Evolutionary conservation across 768 basidiomycete genomes (phyloP), one percentile per base, ranked within the genome.

Genomic region (Tremella mesenterica): DNA sequence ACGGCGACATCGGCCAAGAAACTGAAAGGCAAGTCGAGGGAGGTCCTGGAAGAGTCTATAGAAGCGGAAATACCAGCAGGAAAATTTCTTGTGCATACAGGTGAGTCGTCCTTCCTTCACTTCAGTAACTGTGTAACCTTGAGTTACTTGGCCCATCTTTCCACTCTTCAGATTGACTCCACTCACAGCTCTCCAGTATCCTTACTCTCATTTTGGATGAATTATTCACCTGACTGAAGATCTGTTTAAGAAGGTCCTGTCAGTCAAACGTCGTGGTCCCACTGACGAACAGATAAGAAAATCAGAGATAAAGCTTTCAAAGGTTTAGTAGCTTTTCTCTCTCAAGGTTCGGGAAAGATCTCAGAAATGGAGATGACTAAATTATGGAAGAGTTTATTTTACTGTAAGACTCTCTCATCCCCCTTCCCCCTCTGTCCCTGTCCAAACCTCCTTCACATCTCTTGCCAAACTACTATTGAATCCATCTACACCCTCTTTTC

Each of bases 361-460:
- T 75, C 85, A 14, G 81, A 84, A 52, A 54, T 77, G 26, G 91
- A 96, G 65, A 85, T 95, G 83, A 80, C 81, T 57, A 93, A 91
- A 73, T 73, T 97, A 27, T 97, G 93, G 93, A 96, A 99, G 72
- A 93, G 92, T 0, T 81, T 97, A 47, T 99, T 93, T 73, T 99
- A 93, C 73, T 95, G 92, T 90, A 58, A 59, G 83, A 73, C 4
- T 29, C 23, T 53, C 45, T 36, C 10, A 13, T 31, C 53, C 26
- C 34, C 0, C 26, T 2, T 4, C 34, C 14, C 36, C 14, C 16
- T 6, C 43, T 52, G 23, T 13, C 16, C 18, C 41, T 41, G 2
- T 44, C n/a, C 26, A 6, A 26, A 10, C 48, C 7, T 26, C 1
- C 2, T 28, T 39, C 44, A 29, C 16, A 12, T 6, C 4, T 21